Percentiles rank a stretch among this genome's conserved stretches.
Conservation (phyloP, 139 green algal species). For the Auxenochlorella pyrenoidosa region DNA sequence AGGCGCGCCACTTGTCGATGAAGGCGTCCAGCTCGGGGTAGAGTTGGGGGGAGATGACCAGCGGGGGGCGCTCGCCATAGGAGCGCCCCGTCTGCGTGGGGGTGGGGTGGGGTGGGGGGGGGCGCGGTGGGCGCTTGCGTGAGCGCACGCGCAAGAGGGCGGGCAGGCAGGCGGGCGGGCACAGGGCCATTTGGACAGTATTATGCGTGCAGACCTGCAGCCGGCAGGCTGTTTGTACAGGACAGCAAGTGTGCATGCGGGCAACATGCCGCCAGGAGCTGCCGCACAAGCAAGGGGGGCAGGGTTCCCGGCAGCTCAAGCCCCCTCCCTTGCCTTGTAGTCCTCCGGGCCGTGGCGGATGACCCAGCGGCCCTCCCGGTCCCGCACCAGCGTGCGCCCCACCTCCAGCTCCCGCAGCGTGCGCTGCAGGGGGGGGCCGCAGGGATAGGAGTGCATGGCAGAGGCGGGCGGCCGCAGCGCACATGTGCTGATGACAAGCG, state of each 20-base stretch:
- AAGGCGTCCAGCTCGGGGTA: constrained; percentile 74
- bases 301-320: neutral
- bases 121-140: neutral
- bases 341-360: constrained; percentile 65
- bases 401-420: constrained; percentile 79
- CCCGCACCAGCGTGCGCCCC: constrained; percentile 68
- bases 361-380: constrained; percentile 55
- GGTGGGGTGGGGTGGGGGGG: neutral
- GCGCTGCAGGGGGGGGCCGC: constrained; percentile 51
- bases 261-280: neutral
- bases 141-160: neutral
- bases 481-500: neutral
- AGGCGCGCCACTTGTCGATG: constrained; percentile 56
- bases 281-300: too few species aligned
- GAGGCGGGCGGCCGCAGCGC: neutral
- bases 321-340: constrained; percentile 70
- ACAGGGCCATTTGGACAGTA: too few species aligned
- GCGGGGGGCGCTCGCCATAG: constrained; percentile 72
- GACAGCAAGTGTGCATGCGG: neutral
- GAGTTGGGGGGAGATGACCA: constrained; percentile 62
- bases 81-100: constrained; percentile 21
- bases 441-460: neutral
- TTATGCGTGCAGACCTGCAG: too few species aligned
- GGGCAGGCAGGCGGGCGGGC: neutral
- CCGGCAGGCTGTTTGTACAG: too few species aligned